These are phyloP conservation scores for Penicillium sp. DNA, from an alignment of 2,329 filamentous ascomycete genomes.

Conservation along the genomic window DNA sequence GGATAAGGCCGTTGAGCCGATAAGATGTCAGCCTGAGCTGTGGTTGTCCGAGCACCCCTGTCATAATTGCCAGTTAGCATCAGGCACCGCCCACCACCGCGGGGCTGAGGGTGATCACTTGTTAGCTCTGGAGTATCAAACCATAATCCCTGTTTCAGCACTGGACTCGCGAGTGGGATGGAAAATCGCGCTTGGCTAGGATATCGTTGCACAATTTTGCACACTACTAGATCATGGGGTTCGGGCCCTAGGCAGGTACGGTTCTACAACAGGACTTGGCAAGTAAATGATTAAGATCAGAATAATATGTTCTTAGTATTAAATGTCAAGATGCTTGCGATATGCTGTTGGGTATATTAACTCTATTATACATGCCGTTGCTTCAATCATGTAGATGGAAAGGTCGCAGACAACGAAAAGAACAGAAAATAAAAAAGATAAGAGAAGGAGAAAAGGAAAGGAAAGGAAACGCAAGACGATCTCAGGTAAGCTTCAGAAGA, in stretches of 20 bases:
- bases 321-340: constrained; percentile 22
- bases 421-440: constrained; percentile 17
- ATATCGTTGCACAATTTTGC: constrained; percentile 3
- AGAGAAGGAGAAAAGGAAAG: constrained; percentile 6
- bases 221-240: background rate
- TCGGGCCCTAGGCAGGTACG: background rate
- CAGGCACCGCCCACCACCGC: constrained; percentile 1
- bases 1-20: background rate
- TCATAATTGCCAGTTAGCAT: background rate
- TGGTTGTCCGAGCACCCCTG: background rate
- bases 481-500: constrained; percentile 15
- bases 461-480: background rate
- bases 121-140: background rate
- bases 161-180: background rate
- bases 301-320: constrained; percentile 16
- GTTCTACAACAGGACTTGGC: background rate
- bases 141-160: constrained; percentile 6
- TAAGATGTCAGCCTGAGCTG: background rate
- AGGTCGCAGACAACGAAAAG: constrained; percentile 22
- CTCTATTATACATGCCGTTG: constrained; percentile 44
- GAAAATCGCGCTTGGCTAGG: constrained; percentile 7
- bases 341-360: constrained; percentile 45
- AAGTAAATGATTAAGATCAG: constrained; percentile 4
- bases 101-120: background rate
- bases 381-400: constrained; percentile 29